A percentile compares a stretch with the other conserved stretches of the same genome.
phyloP scores from a whole-genome alignment of 306 rosid genomes.

The Rubus parviflorus region DNA sequence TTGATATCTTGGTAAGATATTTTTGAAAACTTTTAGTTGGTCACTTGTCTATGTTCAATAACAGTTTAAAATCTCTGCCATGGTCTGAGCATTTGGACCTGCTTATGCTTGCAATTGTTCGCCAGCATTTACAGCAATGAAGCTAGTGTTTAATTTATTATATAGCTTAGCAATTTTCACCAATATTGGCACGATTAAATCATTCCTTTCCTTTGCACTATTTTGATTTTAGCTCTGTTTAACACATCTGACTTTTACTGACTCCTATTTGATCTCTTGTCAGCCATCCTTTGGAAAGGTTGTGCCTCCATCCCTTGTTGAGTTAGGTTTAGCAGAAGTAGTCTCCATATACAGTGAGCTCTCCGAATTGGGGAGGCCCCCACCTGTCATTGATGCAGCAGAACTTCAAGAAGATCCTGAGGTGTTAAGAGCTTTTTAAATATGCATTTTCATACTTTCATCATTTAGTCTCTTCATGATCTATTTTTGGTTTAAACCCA shows the following conservation, averaged over 20 bases:
- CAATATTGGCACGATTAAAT: not conserved
- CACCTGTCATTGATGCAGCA: constrained; percentile 65
- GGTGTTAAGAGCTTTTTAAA: constrained; percentile 40
- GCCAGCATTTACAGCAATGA: not conserved
- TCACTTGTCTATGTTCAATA: constrained; percentile 10
- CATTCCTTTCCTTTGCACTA: not conserved
- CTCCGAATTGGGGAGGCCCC: constrained; percentile 56
- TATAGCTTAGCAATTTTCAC: too few relatives aligned
- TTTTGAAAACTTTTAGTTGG: constrained; percentile 8
- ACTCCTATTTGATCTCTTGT: constrained; percentile 18
- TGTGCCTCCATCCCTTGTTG: constrained; percentile 62
- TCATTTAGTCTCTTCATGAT: not conserved
- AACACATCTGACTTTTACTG: constrained; percentile 23
- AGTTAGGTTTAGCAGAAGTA: constrained; percentile 71
- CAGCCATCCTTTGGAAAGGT: constrained; percentile 83
- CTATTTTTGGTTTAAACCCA: not conserved
- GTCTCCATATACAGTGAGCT: constrained; percentile 65
- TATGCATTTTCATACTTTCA: not conserved
- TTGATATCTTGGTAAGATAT: constrained; percentile 65
- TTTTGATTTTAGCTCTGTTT: constrained; percentile 6
- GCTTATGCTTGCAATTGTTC: constrained; percentile 1
- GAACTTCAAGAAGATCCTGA: constrained; percentile 71
- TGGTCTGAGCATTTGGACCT: not conserved
- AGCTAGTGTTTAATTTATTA: not conserved
- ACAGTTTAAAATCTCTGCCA: not conserved